Evolutionary conservation across 108 stramenopile species (phyloP).

Genomic region (Chaetoceros tenuissimus): DNA sequence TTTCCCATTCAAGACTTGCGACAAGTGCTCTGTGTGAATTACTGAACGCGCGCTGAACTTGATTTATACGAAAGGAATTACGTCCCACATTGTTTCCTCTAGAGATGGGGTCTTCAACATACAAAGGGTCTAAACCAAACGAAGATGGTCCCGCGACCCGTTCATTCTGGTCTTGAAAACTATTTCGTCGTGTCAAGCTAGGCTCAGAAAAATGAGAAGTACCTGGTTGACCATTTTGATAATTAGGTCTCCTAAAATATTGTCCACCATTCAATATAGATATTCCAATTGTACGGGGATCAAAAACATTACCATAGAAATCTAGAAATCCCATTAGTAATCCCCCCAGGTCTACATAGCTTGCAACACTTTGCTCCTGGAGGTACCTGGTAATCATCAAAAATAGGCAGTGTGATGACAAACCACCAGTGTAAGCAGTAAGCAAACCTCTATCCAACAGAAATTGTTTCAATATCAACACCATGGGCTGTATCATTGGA

Average conservation of each 20-base stretch:
- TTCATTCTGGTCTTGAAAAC: background rate
- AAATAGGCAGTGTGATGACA: slow-evolving; percentile 85
- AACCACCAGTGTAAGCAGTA: slow-evolving; percentile 87
- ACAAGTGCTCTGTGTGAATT: slow-evolving; percentile 78
- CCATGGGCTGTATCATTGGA: slow-evolving; percentile 65
- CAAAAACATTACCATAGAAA: slow-evolving; percentile 90
- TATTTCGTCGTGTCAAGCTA: background rate
- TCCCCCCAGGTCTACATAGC: slow-evolving; percentile 81
- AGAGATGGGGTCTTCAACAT: slow-evolving; percentile 88
- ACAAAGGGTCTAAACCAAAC: slow-evolving; percentile 76
- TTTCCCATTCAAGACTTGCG: slow-evolving; percentile 79
- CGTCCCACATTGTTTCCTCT: slow-evolving; percentile 88
- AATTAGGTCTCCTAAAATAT: slow-evolving; percentile 62
- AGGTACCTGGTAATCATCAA: slow-evolving; percentile 86
- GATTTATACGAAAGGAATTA: slow-evolving; percentile 89
- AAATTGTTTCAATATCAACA: slow-evolving; percentile 82
- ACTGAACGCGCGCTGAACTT: slow-evolving; percentile 79
- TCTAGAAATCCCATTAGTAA: slow-evolving; percentile 90
- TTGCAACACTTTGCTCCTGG: slow-evolving; percentile 67
- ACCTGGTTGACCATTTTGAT: slow-evolving; percentile 12
- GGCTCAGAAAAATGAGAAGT: too few relatives aligned
- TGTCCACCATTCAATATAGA: slow-evolving; percentile 54
- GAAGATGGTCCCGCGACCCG: background rate
- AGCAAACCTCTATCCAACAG: slow-evolving; percentile 76
- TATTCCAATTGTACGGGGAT: slow-evolving; percentile 79